Conservation (phyloP, 148 eudicot species). For the Vaccinium corymbosum region DNA sequence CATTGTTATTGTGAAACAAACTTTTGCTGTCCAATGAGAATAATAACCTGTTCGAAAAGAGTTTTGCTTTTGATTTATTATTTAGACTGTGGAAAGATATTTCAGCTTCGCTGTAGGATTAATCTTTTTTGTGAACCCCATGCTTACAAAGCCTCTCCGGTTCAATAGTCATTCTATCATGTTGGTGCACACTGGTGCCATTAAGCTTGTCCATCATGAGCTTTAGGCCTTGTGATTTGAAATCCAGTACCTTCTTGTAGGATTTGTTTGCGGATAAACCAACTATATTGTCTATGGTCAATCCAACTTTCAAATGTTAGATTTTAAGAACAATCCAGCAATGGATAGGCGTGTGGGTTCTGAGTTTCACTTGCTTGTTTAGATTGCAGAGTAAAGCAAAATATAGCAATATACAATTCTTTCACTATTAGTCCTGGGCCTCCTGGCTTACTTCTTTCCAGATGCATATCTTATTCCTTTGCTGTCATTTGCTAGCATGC, state of each 20-base stretch:
- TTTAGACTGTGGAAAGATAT: not conserved
- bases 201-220: not conserved
- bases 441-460: not conserved
- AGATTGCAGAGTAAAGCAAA: not conserved
- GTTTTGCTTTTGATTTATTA: not conserved
- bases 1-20: not conserved
- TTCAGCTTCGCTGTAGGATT: not conserved
- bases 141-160: constrained; percentile 5
- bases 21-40: not conserved
- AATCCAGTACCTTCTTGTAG: not conserved
- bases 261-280: not conserved
- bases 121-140: not conserved
- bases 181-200: not conserved
- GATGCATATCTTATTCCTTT: constrained; percentile 2
- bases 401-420: not conserved
- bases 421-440: not conserved
- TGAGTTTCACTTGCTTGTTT: not conserved
- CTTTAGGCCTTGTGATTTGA: not conserved
- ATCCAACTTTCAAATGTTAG: not conserved
- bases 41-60: not conserved
- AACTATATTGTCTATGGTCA: not conserved
- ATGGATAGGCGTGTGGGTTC: constrained; percentile 1
- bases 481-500: not conserved
- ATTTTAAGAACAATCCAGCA: not conserved
- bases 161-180: not conserved